Evolutionary conservation across 1,284 basidiomycete species (phyloP), one percentile per base, ranked within the genome.

Genomic region (Mycena sp.): DNA sequence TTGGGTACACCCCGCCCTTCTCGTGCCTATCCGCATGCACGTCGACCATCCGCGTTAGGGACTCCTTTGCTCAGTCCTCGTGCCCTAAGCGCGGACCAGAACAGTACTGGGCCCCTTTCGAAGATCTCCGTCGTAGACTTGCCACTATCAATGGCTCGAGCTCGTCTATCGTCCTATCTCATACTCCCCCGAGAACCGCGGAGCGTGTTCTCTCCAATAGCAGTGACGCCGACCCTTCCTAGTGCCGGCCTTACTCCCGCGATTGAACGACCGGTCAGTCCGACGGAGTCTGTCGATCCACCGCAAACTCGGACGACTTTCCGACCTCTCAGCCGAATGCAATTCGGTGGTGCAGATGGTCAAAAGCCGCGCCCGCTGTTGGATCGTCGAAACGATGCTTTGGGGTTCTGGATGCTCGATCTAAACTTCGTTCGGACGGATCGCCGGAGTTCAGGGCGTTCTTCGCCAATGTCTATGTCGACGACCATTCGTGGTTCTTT

Each of bases 301-400:
- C 86, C 85, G 1, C 77, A 88, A 0, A 91, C 89, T 67, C 91
- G 89, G 0, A 81, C 84, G 7, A 81, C 82, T 0, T 81, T 89
- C 63, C 82, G 84, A n/a, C 83, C 84, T 1, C 74, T 83, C 19
- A 87, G 87, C 66, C 80, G 87, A 48, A 74, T 92, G 54, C 89
- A 90, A 26, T 79, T 91, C 19, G 90, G 89, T 5, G 85, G 84
- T 46, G 81, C 78, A 4, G 92, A 94, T 67, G 84, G 86, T 1
- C 87, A 89, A 96, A 95, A 72, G 93, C 93, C 6, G 91, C 92
- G 0, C 92, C 95, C 40, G 91, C 93, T 4, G 79, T 96, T 29
- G 93, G 90, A 2, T 92, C 93, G 0, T 92, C 91, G 86, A 69
- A 84, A 87, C 2, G 94, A 90, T 69, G 94, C 91, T 0, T 81